Conservation (phyloP, 208 protist species). For the Sergeia podlipaevii region DNA sequence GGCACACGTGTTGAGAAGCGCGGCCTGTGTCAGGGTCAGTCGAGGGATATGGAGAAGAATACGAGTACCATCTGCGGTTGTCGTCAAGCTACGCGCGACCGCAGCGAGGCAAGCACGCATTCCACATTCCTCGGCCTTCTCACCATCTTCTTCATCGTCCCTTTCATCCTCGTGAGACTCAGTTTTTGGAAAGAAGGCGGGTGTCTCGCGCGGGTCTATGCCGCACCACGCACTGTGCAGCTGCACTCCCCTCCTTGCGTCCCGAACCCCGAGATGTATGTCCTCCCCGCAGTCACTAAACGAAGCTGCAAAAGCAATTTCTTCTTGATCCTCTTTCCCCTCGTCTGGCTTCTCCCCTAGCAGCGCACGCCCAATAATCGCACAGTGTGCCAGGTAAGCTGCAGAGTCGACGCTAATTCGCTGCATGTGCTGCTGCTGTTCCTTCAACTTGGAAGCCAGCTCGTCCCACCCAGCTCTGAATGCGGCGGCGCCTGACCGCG, state of each 20-base stretch:
- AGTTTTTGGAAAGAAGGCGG: no score
- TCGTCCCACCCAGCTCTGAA: slow-evolving; percentile 9
- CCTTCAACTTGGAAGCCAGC: slow-evolving; percentile 8
- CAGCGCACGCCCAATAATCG: background rate
- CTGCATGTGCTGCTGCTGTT: slow-evolving; percentile 11
- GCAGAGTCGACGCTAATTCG: background rate
- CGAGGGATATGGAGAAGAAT: slow-evolving; percentile 10
- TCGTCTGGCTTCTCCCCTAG: background rate
- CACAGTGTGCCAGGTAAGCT: slow-evolving; percentile 6
- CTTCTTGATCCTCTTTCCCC: slow-evolving; percentile 11
- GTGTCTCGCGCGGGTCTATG: background rate
- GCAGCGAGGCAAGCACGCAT: background rate
- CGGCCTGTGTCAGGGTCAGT: slow-evolving; percentile 24
- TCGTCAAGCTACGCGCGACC: background rate
- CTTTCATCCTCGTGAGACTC: no score
- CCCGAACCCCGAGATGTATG: no score
- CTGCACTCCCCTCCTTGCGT: no score
- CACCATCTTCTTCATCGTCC: background rate
- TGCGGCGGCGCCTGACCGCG: slow-evolving; percentile 9
- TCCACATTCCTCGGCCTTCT: background rate
- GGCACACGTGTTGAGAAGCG: slow-evolving; percentile 44
- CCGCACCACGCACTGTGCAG: no score
- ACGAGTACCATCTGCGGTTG: background rate
- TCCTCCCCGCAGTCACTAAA: no score
- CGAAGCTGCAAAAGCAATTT: no score